A percentile compares a stretch with the other conserved stretches of the same genome.
These are phyloP conservation scores for Isochrysis galbana DNA, from an alignment of 78 protist species.

Conservation along the genomic window DNA sequence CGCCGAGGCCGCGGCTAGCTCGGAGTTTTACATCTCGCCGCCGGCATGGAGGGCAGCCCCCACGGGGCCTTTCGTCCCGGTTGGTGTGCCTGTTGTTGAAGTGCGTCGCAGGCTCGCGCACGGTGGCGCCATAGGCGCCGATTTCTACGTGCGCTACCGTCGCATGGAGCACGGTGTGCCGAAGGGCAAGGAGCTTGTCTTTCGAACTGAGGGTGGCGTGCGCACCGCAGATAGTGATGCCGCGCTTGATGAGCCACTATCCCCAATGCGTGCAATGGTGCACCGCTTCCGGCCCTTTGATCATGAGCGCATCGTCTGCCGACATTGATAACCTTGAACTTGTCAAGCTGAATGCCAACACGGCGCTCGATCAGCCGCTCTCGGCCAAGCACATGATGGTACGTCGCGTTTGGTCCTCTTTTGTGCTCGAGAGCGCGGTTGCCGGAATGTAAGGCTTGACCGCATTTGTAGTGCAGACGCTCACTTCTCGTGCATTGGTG, in stretches of 20 bases:
- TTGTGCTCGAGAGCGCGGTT: no score
- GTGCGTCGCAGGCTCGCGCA: not conserved
- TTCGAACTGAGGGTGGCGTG: not conserved
- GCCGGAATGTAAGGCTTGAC: no score
- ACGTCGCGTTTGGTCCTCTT: no score
- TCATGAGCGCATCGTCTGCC: not conserved
- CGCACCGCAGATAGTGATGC: not conserved
- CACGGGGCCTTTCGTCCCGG: not conserved
- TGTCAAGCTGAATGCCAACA: no score
- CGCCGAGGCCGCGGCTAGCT: not conserved
- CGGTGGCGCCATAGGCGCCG: not conserved
- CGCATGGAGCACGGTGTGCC: not conserved
- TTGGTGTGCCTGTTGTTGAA: not conserved
- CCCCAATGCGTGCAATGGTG: not conserved
- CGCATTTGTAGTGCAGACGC: no score
- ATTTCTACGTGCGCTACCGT: not conserved
- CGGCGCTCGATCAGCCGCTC: no score
- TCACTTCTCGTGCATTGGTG: no score
- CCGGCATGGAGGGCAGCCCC: not conserved
- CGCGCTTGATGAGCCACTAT: not conserved
- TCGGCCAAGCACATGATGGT: no score
- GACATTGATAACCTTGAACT: not conserved
- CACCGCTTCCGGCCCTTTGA: constrained; percentile 6
- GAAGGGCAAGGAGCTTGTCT: not conserved
- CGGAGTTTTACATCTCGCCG: not conserved